Base-by-base conservation (phyloP, 352 stramenopile species). In the Globisporangium middletonii region DNA sequence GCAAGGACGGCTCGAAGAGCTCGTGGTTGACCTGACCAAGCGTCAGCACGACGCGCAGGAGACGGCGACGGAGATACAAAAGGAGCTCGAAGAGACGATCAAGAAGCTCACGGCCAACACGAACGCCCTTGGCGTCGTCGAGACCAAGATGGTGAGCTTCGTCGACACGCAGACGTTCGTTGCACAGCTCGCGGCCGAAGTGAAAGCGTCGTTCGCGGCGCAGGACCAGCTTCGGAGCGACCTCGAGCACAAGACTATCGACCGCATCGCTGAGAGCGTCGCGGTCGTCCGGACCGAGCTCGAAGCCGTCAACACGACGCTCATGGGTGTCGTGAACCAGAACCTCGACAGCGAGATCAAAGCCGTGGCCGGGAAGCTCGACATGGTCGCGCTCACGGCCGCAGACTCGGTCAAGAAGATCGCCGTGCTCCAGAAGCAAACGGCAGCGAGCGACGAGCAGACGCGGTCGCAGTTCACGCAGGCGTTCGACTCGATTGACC, bases 331-430 rank as follows among this genome's bases (percentile, higher is more conserved):
- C 27, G 67, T 88, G 37, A 73, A 77, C 48, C 57, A 75, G 54
- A 83, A 88, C 38, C 50, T 90, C 9, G 78, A 88, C 28, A 71
- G 53, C 11, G 78, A 90, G 55, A 65, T 90, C 38, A 84, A 88
- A 38, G 48, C 69, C 0, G 43, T 89, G 2, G 63, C 59, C 2
- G 63, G 58, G 0, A 88, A 88, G 53, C 35, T 89, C 7, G 80
- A 90, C 18, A 72, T 88, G 41, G 50, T 83, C 12, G 54, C 69
- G n/a, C 68, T 90, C 28, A 86, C 61, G 0, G 55, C 77, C 0
- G 64, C 65, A 0, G 80, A 90, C 54, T 73, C 67, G 4, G 73
- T 80, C n/a, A 69, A 79, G 16, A 90, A 89, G 51, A 73, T 86
- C 42, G 59, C 71, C 27, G 55, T 68, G 9, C 67, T 81, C 3